These are phyloP conservation scores for Leccinum fibrillosum DNA, from an alignment of 768 basidiomycete species.

Conservation along the genomic window DNA sequence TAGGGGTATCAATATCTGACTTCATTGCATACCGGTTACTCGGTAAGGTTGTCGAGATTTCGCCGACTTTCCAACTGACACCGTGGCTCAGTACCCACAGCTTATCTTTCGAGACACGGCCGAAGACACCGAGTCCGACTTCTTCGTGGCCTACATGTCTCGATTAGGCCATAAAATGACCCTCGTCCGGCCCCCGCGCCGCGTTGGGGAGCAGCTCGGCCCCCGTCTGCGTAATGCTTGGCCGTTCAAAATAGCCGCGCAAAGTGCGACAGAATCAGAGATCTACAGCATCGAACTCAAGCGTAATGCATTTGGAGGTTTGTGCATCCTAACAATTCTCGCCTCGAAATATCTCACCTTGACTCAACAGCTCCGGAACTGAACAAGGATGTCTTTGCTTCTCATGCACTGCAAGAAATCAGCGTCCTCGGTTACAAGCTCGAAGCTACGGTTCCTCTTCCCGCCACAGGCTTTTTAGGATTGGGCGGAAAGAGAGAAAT, in stretches of 20 bases:
- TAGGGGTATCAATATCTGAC: conserved; percentile 77
- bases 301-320: conserved; percentile 36
- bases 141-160: conserved; percentile 67
- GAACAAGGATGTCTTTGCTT: conserved; percentile 54
- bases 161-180: conserved; percentile 54
- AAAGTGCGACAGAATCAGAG: conserved; percentile 47
- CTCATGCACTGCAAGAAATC: conserved; percentile 61
- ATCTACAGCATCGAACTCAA: conserved; percentile 57
- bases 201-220: conserved; percentile 37
- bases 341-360: conserved; percentile 3
- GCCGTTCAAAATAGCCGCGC: conserved; percentile 39
- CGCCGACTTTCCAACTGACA: conserved; percentile 8
- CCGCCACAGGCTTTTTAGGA: conserved; percentile 35
- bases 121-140: conserved; percentile 47
- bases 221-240: conserved; percentile 38
- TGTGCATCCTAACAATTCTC: neutral
- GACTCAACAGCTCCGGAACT: conserved; percentile 36
- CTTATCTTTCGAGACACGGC: conserved; percentile 61
- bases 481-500: conserved; percentile 51
- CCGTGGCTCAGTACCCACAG: conserved; percentile 47
- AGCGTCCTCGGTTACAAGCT: conserved; percentile 56
- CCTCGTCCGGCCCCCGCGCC: conserved; percentile 40
- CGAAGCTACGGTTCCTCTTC: conserved; percentile 65
- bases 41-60: conserved; percentile 37
- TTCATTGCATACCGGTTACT: conserved; percentile 51